A percentile compares a stretch with the other conserved stretches of the same genome.
phyloP scores from a whole-genome alignment of 768 basidiomycete species.

The Podaxis sp. region DNA sequence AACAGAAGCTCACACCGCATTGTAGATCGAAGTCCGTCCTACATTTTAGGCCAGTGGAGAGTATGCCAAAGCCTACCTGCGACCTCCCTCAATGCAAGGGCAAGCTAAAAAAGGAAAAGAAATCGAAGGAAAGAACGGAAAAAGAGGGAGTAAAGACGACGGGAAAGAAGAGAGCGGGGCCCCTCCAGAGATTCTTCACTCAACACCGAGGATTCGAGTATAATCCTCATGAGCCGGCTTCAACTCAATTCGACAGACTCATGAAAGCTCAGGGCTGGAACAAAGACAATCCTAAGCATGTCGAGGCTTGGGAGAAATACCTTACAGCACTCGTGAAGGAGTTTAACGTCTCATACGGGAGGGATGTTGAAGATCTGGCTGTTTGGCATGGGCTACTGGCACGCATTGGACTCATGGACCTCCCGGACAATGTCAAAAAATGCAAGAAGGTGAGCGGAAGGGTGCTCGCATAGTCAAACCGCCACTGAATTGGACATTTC shows the following conservation, averaged over 20 bases:
- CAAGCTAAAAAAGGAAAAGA: background rate
- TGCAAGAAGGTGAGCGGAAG: background rate
- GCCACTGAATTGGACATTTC: background rate
- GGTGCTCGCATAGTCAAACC: background rate
- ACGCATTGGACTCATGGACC: background rate
- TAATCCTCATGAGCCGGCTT: constrained; percentile 1
- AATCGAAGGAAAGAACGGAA: too few species aligned
- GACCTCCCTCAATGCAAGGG: background rate
- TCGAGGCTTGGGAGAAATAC: background rate
- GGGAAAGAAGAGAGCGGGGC: background rate
- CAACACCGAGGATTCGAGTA: constrained; percentile 11
- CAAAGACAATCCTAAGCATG: too few species aligned
- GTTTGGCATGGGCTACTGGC: constrained; percentile 13
- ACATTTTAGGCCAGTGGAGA: too few species aligned
- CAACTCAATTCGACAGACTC: constrained; percentile 13
- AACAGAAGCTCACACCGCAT: too few species aligned
- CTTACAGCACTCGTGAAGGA: constrained; percentile 5
- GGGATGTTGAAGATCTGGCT: background rate
- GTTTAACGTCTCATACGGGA: constrained; percentile 8
- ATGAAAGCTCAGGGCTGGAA: background rate
- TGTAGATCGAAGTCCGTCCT: too few species aligned
- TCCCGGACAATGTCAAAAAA: background rate
- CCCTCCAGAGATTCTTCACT: constrained; percentile 10
- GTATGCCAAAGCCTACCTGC: too few species aligned
- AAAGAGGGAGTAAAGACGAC: too few species aligned